Evolutionary conservation across 1,284 basidiomycete genomes (phyloP).

Genomic region (Boletus holoroseus): DNA sequence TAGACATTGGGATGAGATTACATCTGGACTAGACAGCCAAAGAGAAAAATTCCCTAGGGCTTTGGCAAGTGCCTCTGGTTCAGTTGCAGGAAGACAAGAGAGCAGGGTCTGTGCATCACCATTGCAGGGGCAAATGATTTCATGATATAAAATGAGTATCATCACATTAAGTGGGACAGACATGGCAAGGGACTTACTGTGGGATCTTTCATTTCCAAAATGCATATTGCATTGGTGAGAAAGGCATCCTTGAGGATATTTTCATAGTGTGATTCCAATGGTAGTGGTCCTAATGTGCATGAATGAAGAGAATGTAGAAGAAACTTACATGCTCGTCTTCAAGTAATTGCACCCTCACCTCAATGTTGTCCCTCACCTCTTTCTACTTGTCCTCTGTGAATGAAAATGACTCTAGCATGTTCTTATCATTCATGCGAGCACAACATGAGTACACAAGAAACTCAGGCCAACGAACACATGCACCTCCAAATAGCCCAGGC

Average conservation of each 20-base stretch:
- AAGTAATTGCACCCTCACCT: conserved; percentile 58
- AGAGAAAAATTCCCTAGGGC: conserved; percentile 56
- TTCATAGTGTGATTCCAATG: conserved; percentile 49
- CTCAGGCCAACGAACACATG: not conserved
- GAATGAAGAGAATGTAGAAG: accelerated
- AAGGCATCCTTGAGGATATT: conserved; percentile 72
- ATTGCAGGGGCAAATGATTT: not conserved
- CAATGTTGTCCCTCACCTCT: conserved; percentile 57
- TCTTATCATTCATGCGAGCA: conserved; percentile 38
- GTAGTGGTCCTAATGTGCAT: not conserved
- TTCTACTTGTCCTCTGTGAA: conserved; percentile 66
- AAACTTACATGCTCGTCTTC: conserved; percentile 75
- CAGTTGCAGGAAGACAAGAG: conserved; percentile 55
- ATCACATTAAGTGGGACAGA: not conserved
- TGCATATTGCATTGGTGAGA: conserved; percentile 58
- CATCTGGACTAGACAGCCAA: conserved; percentile 64
- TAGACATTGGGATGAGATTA: conserved; percentile 76
- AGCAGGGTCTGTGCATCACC: conserved; percentile 55
- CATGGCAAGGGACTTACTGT: conserved; percentile 42
- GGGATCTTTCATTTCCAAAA: conserved; percentile 49
- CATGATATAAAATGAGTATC: not conserved
- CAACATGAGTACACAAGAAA: not conserved
- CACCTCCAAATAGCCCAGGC: conserved; percentile 73
- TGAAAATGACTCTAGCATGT: conserved; percentile 63
- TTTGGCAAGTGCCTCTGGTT: conserved; percentile 50